Evolutionary conservation across 495 filamentous ascomycete species (phyloP).

Genomic region (Lentithecium fluviatile): DNA sequence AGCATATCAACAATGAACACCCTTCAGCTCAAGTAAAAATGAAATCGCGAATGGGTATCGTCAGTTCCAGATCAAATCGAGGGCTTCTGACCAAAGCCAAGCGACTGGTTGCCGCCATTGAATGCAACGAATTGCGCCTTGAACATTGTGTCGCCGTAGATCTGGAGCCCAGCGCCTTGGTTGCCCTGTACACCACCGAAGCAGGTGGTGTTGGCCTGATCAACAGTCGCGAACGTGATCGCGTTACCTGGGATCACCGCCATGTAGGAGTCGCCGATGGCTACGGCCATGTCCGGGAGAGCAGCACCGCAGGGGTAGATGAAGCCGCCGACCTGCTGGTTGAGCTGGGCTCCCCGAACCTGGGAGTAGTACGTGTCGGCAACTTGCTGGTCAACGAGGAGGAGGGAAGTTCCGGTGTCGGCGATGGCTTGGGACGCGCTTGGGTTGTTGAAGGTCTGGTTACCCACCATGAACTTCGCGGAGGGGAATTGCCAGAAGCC

Average conservation of each 20-base stretch:
- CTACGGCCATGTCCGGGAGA: conserved; percentile 66
- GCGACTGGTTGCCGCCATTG: conserved; percentile 59
- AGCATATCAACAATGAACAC: neutral
- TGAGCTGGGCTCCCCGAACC: conserved; percentile 56
- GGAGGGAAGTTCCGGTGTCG: conserved; percentile 47
- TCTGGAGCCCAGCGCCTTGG: conserved; percentile 56
- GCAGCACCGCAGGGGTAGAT: conserved; percentile 62
- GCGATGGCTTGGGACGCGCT: conserved; percentile 44
- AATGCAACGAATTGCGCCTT: conserved; percentile 79
- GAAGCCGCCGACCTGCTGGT: conserved; percentile 56
- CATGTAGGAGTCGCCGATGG: conserved; percentile 58
- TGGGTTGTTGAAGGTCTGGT: conserved; percentile 37
- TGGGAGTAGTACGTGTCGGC: conserved; percentile 53
- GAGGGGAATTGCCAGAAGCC: conserved; percentile 79
- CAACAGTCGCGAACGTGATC: conserved; percentile 64
- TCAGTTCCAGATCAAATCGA: neutral
- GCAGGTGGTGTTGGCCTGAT: conserved; percentile 44
- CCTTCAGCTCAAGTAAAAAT: neutral
- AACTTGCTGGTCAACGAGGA: conserved; percentile 43
- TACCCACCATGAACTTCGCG: conserved; percentile 56
- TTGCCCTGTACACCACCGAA: conserved; percentile 52
- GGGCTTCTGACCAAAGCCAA: conserved; percentile 56
- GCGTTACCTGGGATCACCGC: conserved; percentile 64
- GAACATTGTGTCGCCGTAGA: conserved; percentile 79
- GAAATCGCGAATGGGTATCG: neutral